Percentiles rank a stretch among this genome's conserved stretches.
phyloP scores from a whole-genome alignment of 139 green algal species.

The Pleodorina starrii region DNA sequence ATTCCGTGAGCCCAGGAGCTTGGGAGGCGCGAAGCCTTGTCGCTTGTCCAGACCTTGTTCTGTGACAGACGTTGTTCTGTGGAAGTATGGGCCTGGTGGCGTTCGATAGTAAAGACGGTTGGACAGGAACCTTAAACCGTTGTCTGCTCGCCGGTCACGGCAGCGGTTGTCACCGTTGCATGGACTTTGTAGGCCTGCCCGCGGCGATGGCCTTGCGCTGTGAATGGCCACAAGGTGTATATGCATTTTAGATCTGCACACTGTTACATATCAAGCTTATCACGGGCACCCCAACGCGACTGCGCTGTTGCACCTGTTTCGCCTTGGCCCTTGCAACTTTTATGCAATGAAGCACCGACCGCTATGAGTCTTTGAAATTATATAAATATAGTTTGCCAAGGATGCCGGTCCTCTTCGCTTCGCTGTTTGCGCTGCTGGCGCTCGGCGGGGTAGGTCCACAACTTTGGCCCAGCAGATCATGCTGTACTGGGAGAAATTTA shows the following conservation, averaged over 20 bases:
- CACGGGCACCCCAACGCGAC: not conserved
- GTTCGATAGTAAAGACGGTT: no score
- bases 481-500: not conserved
- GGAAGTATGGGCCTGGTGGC: no score
- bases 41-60: no score
- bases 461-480: not conserved
- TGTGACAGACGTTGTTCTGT: no score
- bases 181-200: not conserved
- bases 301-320: slow-evolving; percentile 3
- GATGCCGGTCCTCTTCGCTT: not conserved
- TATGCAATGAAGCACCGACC: not conserved
- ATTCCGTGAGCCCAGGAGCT: no score
- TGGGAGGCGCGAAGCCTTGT: no score
- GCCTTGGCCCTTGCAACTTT: not conserved
- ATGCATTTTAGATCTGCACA: not conserved
- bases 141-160: not conserved
- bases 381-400: not conserved
- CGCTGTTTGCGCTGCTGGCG: not conserved
- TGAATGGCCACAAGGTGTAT: not conserved
- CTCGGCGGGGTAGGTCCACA: slow-evolving; percentile 3
- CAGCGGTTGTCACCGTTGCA: slow-evolving; percentile 1
- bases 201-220: not conserved
- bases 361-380: not conserved
- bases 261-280: not conserved
- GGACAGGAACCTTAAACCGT: no score